Conservation (phyloP, 2,329 filamentous ascomycete species). For the Coleophoma cylindrospora region DNA sequence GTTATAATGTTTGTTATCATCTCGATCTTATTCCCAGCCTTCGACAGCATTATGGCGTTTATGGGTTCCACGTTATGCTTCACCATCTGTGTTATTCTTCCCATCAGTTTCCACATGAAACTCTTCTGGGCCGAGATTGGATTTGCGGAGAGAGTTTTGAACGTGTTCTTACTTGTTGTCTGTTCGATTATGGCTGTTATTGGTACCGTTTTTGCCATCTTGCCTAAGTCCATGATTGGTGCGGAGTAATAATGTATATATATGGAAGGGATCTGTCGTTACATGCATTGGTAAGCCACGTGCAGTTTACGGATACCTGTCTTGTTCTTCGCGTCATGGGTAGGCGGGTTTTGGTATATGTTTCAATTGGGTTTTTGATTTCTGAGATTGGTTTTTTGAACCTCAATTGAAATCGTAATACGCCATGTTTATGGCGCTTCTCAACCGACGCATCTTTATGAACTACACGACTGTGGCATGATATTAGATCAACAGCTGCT, state of each 20-base stretch:
- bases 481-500: no score
- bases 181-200: conserved; percentile 67
- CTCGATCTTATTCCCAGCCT: conserved; percentile 63
- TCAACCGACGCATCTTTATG: no score
- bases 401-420: no score
- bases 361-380: no score
- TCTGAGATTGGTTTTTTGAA: no score
- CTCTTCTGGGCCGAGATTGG: conserved; percentile 74
- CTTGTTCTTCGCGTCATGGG: no score
- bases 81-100: conserved; percentile 88
- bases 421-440: no score
- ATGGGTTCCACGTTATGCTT: conserved; percentile 89
- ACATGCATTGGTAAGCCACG: no score
- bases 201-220: conserved; percentile 82
- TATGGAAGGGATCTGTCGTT: no score
- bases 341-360: no score
- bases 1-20: conserved; percentile 72
- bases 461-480: no score
- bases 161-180: conserved; percentile 64
- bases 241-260: conserved; percentile 30
- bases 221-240: conserved; percentile 72
- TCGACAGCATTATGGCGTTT: conserved; percentile 68
- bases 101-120: conserved; percentile 83
- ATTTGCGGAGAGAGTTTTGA: conserved; percentile 55
- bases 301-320: no score